Evolutionary conservation across 371 early-diverging fungal genomes (phyloP), one percentile per base, ranked within the genome.

Genomic region (Mortierella sp.): DNA sequence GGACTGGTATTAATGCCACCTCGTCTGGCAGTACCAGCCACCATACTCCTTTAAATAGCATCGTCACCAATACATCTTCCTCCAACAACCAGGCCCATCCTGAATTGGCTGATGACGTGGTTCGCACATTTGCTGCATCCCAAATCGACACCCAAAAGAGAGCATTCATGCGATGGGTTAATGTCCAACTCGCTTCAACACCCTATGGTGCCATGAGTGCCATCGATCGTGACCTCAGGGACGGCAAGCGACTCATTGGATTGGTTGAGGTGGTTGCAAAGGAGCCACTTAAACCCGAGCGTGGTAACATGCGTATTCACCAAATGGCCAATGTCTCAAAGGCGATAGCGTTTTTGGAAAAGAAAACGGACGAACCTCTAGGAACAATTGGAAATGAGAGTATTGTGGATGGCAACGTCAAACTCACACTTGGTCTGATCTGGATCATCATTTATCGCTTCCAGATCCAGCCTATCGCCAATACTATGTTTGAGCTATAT

Each of bases 321-420:
- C 93, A 93, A 63, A 86, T 95, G 43, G 88, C 94, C n/a, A 97
- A 96, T 81, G 91, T 95, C 45, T 86, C 91, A 64, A 91, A 90
- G 64, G 89, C 93, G 0, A 75, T 95, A 6, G 68, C 84, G 8
- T 94, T 91, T 71, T 70, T 96, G 42, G 89, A 91, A 74, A 83
- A 84, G 53, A 88, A 85, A 58, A 79, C 90, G 4, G 89, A 90
- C 56, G 85, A 90, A 5, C 70, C 74, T 0, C 34, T 72, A 47
- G 49, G 74, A 23, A 90, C 93, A 77, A 93, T 96, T 68, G 95
- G 95, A 42, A 88, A 92, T 47, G 93, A 91, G 64, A 95, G 94
- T 71, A 94, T 97, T 72, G 93, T 94, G 31, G 93, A 96, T 75
- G 95, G 95, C 35, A 94, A 96, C 79, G 80, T 89, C 45, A 97